A percentile compares a stretch with the other conserved stretches of the same genome.
Conservation (phyloP, 176 grass and related monocot species). For the Oryza coarctata region DNA sequence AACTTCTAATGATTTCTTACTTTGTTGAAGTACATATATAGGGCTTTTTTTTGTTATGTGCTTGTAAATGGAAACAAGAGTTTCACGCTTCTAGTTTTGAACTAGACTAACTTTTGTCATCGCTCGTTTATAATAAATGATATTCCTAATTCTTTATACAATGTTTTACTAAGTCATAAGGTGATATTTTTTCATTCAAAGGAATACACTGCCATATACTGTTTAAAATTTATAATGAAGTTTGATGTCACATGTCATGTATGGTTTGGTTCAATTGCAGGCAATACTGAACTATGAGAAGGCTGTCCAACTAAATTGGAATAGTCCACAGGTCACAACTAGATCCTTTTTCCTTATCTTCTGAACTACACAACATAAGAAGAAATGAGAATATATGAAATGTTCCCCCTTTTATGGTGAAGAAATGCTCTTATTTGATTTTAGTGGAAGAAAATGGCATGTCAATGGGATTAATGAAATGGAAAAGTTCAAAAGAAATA, state of each 20-base stretch:
- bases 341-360: conserved; percentile 16
- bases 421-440: conserved; percentile 11
- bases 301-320: conserved; percentile 98
- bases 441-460: not conserved
- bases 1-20: not conserved
- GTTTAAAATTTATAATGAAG: conserved; percentile 21
- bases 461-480: not conserved
- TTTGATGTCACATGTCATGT: conserved; percentile 16
- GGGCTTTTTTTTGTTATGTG: not conserved
- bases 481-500: not conserved
- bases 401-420: not conserved
- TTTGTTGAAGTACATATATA: conserved; percentile 15
- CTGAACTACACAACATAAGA: not conserved
- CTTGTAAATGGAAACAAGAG: conserved; percentile 19
- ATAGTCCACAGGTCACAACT: conserved; percentile 84
- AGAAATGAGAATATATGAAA: conserved; percentile 2
- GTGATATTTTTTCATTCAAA: not conserved
- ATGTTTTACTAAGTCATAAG: not conserved
- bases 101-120: conserved; percentile 1
- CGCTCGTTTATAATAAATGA: not conserved
- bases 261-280: conserved; percentile 33
- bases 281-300: conserved; percentile 95
- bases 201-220: not conserved
- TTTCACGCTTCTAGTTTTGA: not conserved
- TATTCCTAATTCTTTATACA: not conserved